phyloP scores from a whole-genome alignment of 805 yeast species.

The Saccharomycopsis lassenensis region DNA sequence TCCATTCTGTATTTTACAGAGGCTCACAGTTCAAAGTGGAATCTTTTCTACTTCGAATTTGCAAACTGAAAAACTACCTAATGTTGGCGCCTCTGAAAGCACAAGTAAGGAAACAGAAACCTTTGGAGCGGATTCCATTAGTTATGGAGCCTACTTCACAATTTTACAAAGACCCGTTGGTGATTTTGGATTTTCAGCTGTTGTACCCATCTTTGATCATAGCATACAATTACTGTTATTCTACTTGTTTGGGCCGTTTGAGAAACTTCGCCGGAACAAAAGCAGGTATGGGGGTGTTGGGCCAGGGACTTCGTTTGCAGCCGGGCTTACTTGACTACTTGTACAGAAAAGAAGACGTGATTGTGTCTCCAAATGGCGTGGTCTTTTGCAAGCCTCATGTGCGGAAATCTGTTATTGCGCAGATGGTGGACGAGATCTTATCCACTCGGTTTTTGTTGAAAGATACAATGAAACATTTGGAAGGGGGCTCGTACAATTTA shows the following conservation, averaged over 20 bases:
- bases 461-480: constrained; percentile 49
- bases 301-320: constrained; percentile 35
- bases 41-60: constrained; percentile 62
- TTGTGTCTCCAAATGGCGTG: constrained; percentile 78
- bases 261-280: constrained; percentile 37
- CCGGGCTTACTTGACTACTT: constrained; percentile 46
- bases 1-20: constrained; percentile 72
- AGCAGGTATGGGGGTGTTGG: constrained; percentile 45
- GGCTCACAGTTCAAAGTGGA: constrained; percentile 96
- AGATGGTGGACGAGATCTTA: constrained; percentile 75
- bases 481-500: constrained; percentile 22
- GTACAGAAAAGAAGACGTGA: constrained; percentile 35
- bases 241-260: constrained; percentile 57
- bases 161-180: constrained; percentile 78
- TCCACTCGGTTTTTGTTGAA: constrained; percentile 75
- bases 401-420: constrained; percentile 64
- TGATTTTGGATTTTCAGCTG: constrained; percentile 89
- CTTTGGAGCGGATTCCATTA: constrained; percentile 79
- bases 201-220: constrained; percentile 86
- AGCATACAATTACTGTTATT: constrained; percentile 82
- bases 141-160: constrained; percentile 87
- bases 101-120: constrained; percentile 74
- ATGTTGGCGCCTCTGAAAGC: constrained; percentile 68
- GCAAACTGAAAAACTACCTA: constrained; percentile 65
- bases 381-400: constrained; percentile 58